Evolutionary conservation across 768 basidiomycete genomes (phyloP), one percentile per base, ranked within the genome.

Genomic region (Termitomyces sp.): DNA sequence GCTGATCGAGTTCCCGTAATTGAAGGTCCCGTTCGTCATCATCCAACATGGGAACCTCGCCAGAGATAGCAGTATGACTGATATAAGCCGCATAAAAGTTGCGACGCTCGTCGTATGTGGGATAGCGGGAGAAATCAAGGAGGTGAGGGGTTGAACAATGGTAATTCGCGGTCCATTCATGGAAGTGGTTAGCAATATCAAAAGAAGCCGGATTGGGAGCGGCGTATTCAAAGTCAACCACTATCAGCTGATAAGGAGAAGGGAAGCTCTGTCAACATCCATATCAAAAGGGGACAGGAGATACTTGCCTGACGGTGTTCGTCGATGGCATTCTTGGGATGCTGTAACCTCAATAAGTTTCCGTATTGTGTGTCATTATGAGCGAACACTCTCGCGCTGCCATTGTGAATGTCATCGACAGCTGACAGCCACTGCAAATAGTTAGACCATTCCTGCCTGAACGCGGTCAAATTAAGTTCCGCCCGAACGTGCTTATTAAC

Each of bases 281-380:
- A 44, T 20, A 51, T 51, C 34, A 55, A 54, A 43, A 26, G 56
- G 41, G 16, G 8, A 26, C 7, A 49, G 10, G n/a, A n/a, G 31
- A 54, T 31, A 71, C 76, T 61, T 63, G 92, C 91, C 77, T 90
- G 85, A 56, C 85, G 86, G 69, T 95, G 92, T 51, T 86, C 85
- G 24, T 89, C 84, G 26, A 75, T 66, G n/a, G 79, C 79, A 55
- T 80, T 76, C 51, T 79, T 76, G 34, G 76, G 70, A 46, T 76
- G 75, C 50, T 80, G 85, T 64, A 97, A 77, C 65, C 83, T 78
- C 57, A 98, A 75, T 22, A 98, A 72, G 72, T 99, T 99, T 48
- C 95, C 96, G 68, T 93, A 95, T 72, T 98, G 97, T 8, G 94
- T 80, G 70, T 98, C 97, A 69, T 98, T 99, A 74, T 99, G 96